Evolutionary conservation across 306 rosid genomes (phyloP).

Genomic region (Acacia crassicarpa): DNA sequence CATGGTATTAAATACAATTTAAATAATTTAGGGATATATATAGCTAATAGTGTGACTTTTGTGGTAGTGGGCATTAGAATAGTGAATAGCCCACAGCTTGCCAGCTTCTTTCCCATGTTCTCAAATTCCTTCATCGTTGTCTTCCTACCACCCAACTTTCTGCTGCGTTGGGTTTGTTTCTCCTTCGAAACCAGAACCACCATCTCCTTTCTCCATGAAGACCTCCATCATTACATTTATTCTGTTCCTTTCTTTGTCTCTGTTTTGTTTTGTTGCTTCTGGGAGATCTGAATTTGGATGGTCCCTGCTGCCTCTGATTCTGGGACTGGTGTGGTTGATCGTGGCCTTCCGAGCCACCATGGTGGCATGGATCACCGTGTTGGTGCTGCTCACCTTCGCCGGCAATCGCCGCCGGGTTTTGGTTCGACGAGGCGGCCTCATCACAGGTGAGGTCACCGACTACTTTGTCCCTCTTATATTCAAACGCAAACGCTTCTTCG

Average conservation of each 20-base stretch:
- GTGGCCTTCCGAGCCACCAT: slow-evolving; percentile 52
- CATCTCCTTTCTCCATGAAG: neutral
- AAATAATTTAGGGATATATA: neutral
- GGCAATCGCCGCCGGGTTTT: slow-evolving; percentile 64
- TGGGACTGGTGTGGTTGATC: slow-evolving; percentile 22
- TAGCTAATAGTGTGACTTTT: neutral
- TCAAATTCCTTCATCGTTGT: slow-evolving; percentile 24
- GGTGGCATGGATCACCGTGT: slow-evolving; percentile 61
- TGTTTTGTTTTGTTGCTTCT: neutral
- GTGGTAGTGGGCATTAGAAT: neutral
- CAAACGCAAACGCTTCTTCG: slow-evolving; percentile 46
- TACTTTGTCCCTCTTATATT: slow-evolving; percentile 37
- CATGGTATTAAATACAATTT: too few relatives aligned
- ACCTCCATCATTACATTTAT: slow-evolving; percentile 6
- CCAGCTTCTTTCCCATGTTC: slow-evolving; percentile 41
- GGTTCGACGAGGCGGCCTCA: slow-evolving; percentile 48
- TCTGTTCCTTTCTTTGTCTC: slow-evolving; percentile 28
- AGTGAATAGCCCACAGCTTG: neutral
- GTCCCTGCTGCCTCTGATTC: neutral
- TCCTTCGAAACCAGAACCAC: neutral
- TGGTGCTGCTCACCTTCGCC: slow-evolving; percentile 56
- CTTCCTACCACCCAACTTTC: neutral
- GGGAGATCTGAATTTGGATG: slow-evolving; percentile 2
- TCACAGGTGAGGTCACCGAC: slow-evolving; percentile 56
- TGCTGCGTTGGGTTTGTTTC: neutral